A percentile compares a stretch with the other conserved stretches of the same genome.
phyloP scores from a whole-genome alignment of 768 basidiomycete species.

The Suillus sp. region DNA sequence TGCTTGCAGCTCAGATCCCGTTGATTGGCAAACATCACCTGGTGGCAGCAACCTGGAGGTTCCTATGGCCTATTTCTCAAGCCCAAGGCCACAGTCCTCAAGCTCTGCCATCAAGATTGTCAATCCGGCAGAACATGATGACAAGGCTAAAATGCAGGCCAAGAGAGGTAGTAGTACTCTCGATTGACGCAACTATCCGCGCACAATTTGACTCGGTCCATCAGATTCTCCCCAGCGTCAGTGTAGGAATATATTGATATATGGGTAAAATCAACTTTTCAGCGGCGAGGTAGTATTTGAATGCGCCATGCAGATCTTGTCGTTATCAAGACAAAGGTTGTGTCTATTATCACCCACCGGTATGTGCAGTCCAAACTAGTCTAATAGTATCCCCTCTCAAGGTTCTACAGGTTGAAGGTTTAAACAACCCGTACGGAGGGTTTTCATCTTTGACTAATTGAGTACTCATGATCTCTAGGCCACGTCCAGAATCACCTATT shows the following conservation, averaged over 20 bases:
- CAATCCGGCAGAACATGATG: conserved; percentile 48
- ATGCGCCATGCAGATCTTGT: conserved; percentile 58
- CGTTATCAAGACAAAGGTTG: conserved; percentile 88
- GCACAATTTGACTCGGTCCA: conserved; percentile 13
- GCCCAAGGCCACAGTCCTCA: conserved; percentile 59
- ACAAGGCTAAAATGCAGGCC: conserved; percentile 43
- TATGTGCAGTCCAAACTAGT: conserved; percentile 30
- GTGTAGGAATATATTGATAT: conserved; percentile 89
- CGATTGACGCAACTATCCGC: conserved; percentile 14
- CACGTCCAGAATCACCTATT: conserved; percentile 47
- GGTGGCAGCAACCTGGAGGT: conserved; percentile 2
- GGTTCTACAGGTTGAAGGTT: conserved; percentile 21
- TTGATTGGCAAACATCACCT: conserved; percentile 4
- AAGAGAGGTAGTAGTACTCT: conserved; percentile 61
- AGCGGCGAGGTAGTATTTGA: conserved; percentile 1
- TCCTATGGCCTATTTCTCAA: conserved; percentile 70
- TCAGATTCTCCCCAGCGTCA: conserved; percentile 74
- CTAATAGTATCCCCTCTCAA: background rate
- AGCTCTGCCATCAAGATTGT: conserved; percentile 73
- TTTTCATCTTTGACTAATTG: background rate
- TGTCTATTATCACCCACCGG: conserved; percentile 78
- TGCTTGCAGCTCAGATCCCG: background rate
- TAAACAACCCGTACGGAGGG: conserved; percentile 30
- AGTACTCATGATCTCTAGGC: conserved; percentile 26
- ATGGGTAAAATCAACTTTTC: conserved; percentile 60